Evolutionary conservation across 2,329 filamentous ascomycete species (phyloP).

Genomic region (Paracoccidioides lutzii): DNA sequence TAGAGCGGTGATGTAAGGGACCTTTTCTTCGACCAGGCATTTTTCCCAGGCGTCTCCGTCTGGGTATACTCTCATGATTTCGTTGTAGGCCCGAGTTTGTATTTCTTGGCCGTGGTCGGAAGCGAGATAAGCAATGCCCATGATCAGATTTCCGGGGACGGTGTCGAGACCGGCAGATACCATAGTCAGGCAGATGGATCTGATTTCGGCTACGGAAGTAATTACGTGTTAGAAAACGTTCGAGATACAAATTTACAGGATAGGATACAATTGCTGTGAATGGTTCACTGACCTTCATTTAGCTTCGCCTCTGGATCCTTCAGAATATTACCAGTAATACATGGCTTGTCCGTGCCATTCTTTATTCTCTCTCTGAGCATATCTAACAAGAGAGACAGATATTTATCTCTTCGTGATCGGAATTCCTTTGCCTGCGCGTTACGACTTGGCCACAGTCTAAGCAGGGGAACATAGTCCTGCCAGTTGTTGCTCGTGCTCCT

Average conservation of each 20-base stretch:
- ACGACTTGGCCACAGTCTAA: constrained; percentile 51
- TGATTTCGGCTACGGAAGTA: constrained; percentile 50
- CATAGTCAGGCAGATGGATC: constrained; percentile 71
- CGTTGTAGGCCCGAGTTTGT: constrained; percentile 54
- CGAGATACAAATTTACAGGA: constrained; percentile 14
- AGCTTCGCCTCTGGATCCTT: constrained; percentile 58
- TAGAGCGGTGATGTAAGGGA: constrained; percentile 63
- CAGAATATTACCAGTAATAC: constrained; percentile 56
- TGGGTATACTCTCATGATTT: constrained; percentile 59
- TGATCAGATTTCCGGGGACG: constrained; percentile 64
- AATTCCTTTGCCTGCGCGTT: constrained; percentile 53
- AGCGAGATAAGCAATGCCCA: constrained; percentile 66
- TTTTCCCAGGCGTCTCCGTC: constrained; percentile 63
- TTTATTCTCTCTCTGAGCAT: constrained; percentile 49
- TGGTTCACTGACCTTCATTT: constrained; percentile 42
- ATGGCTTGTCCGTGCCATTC: constrained; percentile 53
- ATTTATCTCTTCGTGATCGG: constrained; percentile 54
- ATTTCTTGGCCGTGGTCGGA: constrained; percentile 54
- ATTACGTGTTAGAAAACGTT: constrained; percentile 26
- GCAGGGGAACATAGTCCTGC: constrained; percentile 69
- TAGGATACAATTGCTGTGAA: not conserved
- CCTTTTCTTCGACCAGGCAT: constrained; percentile 60
- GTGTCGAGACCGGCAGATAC: constrained; percentile 72
- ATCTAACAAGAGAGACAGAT: constrained; percentile 46
- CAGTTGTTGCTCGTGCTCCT: constrained; percentile 70